Evolutionary conservation across 2,329 filamentous ascomycete genomes (phyloP).

Genomic region (Fusarium falciforme): DNA sequence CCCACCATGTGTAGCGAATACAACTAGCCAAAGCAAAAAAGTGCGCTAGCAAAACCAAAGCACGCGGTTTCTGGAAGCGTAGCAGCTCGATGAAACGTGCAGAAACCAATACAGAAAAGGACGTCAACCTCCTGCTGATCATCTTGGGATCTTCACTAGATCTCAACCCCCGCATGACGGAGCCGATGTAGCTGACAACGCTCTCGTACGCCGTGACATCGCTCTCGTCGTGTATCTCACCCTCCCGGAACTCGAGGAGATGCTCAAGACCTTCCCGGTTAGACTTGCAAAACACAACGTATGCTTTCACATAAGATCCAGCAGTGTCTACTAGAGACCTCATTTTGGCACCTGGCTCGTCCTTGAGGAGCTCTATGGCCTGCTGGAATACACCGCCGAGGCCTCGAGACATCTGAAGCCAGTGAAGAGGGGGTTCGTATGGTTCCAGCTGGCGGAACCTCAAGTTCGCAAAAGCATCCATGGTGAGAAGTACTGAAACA

Average conservation of each 20-base stretch:
- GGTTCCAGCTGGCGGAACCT: constrained; percentile 29
- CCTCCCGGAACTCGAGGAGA: constrained; percentile 3
- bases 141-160: constrained; percentile 21
- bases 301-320: neutral
- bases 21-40: constrained; percentile 35
- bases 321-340: constrained; percentile 20
- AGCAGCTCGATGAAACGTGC: constrained; percentile 30
- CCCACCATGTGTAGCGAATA: constrained; percentile 22
- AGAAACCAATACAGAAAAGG: constrained; percentile 35
- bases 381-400: constrained; percentile 33
- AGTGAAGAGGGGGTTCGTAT: constrained; percentile 40
- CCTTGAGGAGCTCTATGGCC: constrained; percentile 16
- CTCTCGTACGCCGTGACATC: constrained; percentile 32
- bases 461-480: constrained; percentile 36
- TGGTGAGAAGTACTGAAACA: constrained; percentile 35
- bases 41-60: constrained; percentile 39
- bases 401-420: constrained; percentile 39
- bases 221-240: constrained; percentile 6
- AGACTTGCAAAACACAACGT: neutral
- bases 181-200: constrained; percentile 29
- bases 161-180: constrained; percentile 22
- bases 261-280: constrained; percentile 24
- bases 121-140: constrained; percentile 30
- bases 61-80: constrained; percentile 26
- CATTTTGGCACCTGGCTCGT: constrained; percentile 23